Evolutionary conservation across 108 stramenopile species (phyloP).

Genomic region (Nitzschia inconspicua): DNA sequence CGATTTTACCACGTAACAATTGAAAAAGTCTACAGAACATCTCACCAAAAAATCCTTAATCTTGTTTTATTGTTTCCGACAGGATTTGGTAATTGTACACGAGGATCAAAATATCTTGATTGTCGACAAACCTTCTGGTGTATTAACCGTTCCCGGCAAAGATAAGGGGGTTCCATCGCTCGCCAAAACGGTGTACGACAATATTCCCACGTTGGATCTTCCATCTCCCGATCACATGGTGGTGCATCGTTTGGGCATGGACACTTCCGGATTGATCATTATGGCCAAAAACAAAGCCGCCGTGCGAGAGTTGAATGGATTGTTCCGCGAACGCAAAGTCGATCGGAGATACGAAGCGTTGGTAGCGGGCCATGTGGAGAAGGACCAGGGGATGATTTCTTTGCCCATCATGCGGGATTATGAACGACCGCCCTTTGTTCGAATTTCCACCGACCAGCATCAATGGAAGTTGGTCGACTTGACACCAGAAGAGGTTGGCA

Average conservation of each 20-base stretch:
- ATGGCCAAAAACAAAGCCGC: conserved; percentile 66
- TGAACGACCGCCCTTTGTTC: conserved; percentile 77
- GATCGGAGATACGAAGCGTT: conserved; percentile 76
- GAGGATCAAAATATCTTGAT: conserved; percentile 84
- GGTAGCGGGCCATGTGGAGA: conserved; percentile 68
- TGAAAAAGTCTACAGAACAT: too few relatives aligned
- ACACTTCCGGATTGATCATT: conserved; percentile 80
- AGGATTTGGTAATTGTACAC: conserved; percentile 74
- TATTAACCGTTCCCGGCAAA: conserved; percentile 70
- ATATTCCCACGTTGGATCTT: conserved; percentile 43
- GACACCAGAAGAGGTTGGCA: conserved; percentile 51
- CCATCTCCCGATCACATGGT: conserved; percentile 80
- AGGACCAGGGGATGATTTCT: conserved; percentile 64
- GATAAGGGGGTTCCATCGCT: conserved; percentile 54
- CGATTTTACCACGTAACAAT: too few relatives aligned
- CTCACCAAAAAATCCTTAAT: too few relatives aligned
- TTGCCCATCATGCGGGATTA: conserved; percentile 79
- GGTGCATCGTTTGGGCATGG: conserved; percentile 82
- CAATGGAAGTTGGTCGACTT: conserved; percentile 62
- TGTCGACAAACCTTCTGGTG: conserved; percentile 78
- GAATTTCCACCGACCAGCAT: conserved; percentile 75
- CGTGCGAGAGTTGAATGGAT: conserved; percentile 57
- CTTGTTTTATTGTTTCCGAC: neutral
- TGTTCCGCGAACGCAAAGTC: conserved; percentile 71
- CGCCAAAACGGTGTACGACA: conserved; percentile 62